Evolutionary conservation across 2,329 filamentous ascomycete genomes (phyloP), one percentile per base, ranked within the genome.

Genomic region (Graphium sp.): DNA sequence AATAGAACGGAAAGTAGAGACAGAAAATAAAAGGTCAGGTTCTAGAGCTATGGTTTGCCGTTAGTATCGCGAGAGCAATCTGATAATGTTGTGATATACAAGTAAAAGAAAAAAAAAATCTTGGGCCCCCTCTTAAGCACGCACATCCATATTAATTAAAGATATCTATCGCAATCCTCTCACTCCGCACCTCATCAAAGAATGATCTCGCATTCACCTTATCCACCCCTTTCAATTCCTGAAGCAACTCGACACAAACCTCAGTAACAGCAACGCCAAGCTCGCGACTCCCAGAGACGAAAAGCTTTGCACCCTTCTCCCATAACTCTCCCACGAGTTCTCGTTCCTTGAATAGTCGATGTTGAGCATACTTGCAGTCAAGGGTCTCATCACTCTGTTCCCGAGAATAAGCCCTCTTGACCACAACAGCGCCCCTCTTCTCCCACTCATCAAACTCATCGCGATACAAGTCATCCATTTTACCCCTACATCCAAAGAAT

Each of bases 251-350:
- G 11, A 56, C 32, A 25, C 42, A 48, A 4, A 50, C 49, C 5
- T 53, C 50, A 33, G 55, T 52, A 11, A 70, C 50, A 0, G 60
- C 62, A 2, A 71, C 51, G 10, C 50, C 51, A 1, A 71, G 50
- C n/a, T 50, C 51, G 4, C 55, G 51, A 24, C 65, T 68, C 4
- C 76, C 76, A 42, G 76, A 82, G 2, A 79, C 62, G 39, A 68
- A 81, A 1, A 77, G 49, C 40, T 64, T 63, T 1, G 72, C 59
- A 4, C 54, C 59, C 7, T 42, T 35, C 5, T 46, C 33, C 56
- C 56, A 63, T 13, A 60, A 40, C 15, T 44, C 36, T 10, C 41
- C 34, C 3, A 59, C 35, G 22, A 55, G 49, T 3, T 49, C 41
- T 5, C 45, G 37, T 30, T 58, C 48, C 4, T 41, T 45, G 7